Conservation (phyloP, 2,329 filamentous ascomycete genomes). For the Aspergillus intermedius region DNA sequence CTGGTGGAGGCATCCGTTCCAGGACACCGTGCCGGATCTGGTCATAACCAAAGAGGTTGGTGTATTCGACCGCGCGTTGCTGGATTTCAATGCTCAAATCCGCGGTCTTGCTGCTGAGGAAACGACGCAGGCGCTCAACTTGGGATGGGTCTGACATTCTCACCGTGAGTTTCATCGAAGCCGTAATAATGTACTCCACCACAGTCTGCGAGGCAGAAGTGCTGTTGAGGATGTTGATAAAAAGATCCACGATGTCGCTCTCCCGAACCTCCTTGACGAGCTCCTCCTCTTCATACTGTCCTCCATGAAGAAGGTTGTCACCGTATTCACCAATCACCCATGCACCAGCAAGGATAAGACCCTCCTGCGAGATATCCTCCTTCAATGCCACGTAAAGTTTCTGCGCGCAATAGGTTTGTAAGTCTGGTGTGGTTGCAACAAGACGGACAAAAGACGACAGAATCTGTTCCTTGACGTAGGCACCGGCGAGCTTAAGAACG, state of each 20-base stretch:
- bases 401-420: constrained; percentile 94
- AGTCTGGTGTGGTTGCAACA: constrained; percentile 86
- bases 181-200: constrained; percentile 92
- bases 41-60: constrained; percentile 88
- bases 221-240: constrained; percentile 85
- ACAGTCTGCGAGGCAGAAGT: constrained; percentile 87
- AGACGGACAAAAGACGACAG: constrained; percentile 92
- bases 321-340: constrained; percentile 99
- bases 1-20: constrained; percentile 95
- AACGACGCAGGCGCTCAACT: constrained; percentile 72
- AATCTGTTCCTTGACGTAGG: constrained; percentile 97
- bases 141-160: constrained; percentile 78
- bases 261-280: constrained; percentile 76
- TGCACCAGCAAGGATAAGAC: constrained; percentile 81
- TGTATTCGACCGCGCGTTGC: constrained; percentile 90
- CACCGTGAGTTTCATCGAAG: constrained; percentile 89
- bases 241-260: constrained; percentile 86
- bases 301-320: constrained; percentile 79
- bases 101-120: constrained; percentile 71
- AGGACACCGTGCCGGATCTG: constrained; percentile 81
- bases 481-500: constrained; percentile 86
- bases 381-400: constrained; percentile 87
- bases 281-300: constrained; percentile 91
- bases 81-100: constrained; percentile 94
- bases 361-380: constrained; percentile 96